Evolutionary conservation across 2,329 filamentous ascomycete species (phyloP), one percentile per base, ranked within the genome.

Genomic region (Cercospora citrullina): DNA sequence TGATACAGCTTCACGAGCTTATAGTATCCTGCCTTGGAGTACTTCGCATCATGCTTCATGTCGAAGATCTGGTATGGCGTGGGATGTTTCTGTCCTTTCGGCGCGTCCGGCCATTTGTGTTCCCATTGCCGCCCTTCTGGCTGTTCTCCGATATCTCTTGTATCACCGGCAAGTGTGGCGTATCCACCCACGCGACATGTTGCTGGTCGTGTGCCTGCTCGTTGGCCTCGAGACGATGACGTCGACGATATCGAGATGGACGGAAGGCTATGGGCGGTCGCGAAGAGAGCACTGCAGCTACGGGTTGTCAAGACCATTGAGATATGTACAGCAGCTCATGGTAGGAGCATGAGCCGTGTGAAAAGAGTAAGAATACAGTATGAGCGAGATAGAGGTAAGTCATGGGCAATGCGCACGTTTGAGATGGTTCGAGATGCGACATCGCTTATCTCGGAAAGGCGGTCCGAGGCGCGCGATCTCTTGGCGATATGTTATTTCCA

Each of bases 1-100:
- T 99, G 95, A 81, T 99, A 99, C 58, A 96, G 84, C 82, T 98
- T 99, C 67, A 96, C 95, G 63, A 99, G 87, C 76, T 94, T 87
- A 80, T 96, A 95, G 84, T 93, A 99, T 68, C 88, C 88, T 53
- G 85, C 82, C 80, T 99, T 98, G 70, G 87, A 90, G 79, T 99
- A 98, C 1, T 88, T 86, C 14, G 87, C 88, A 66, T 83, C 82
- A 73, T 82, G 86, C 64, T 83, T 81, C 71, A 86, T 82, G 33
- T 86, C 84, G 75, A 98, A 89, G 77, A 99, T 92, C 76, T 98
- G 92, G 81, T 99, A 98, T 0, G 95, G 95, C 0, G 94, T 94
- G 1, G 91, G 92, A 28, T 78, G 76, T 16, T 78, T 71, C 57
- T 80, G 80, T 16, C 81, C 82, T 64, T 69, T 75, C 7, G 53